A percentile compares a stretch with the other conserved stretches of the same genome.
Evolutionary conservation across 768 basidiomycete genomes (phyloP).

Genomic region (Postia placenta): DNA sequence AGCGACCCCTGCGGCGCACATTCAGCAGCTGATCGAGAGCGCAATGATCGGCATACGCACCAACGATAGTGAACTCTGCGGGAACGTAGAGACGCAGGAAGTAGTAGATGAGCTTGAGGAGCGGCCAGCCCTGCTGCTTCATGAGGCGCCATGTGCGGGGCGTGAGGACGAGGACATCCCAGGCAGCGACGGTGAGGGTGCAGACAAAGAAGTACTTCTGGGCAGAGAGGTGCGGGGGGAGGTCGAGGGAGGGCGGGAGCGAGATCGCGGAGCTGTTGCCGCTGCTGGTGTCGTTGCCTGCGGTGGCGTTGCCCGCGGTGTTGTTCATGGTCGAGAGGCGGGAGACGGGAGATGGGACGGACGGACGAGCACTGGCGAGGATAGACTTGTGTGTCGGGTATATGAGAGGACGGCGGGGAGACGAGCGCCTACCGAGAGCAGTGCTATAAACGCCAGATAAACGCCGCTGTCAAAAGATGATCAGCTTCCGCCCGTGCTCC

Average conservation of each 20-base stretch:
- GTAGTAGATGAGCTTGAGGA: slow-evolving; percentile 70
- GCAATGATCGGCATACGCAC: slow-evolving; percentile 28
- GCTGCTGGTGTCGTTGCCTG: neutral
- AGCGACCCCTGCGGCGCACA: slow-evolving; percentile 49
- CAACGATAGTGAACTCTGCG: slow-evolving; percentile 69
- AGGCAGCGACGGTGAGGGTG: slow-evolving; percentile 83
- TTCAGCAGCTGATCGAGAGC: neutral
- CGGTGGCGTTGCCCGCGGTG: slow-evolving; percentile 9
- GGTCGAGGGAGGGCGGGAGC: slow-evolving; percentile 63
- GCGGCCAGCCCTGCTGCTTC: slow-evolving; percentile 60
- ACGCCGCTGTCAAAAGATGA: neutral
- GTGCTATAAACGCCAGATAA: slow-evolving; percentile 1
- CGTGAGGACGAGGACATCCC: slow-evolving; percentile 83
- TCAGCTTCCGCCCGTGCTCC: neutral
- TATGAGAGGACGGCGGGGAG: neutral
- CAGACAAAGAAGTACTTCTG: slow-evolving; percentile 91
- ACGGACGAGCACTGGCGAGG: slow-evolving; percentile 2
- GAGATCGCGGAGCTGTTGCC: slow-evolving; percentile 12
- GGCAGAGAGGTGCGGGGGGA: slow-evolving; percentile 72
- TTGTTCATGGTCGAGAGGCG: slow-evolving; percentile 9
- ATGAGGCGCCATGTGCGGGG: slow-evolving; percentile 73
- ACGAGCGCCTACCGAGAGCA: neutral
- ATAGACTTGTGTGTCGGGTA: no score
- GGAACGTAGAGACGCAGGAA: slow-evolving; percentile 77
- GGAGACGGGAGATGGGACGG: neutral